Evolutionary conservation across 192 early-diverging fungal species (phyloP), one percentile per base, ranked within the genome.

Genomic region (Coemansia sp.): DNA sequence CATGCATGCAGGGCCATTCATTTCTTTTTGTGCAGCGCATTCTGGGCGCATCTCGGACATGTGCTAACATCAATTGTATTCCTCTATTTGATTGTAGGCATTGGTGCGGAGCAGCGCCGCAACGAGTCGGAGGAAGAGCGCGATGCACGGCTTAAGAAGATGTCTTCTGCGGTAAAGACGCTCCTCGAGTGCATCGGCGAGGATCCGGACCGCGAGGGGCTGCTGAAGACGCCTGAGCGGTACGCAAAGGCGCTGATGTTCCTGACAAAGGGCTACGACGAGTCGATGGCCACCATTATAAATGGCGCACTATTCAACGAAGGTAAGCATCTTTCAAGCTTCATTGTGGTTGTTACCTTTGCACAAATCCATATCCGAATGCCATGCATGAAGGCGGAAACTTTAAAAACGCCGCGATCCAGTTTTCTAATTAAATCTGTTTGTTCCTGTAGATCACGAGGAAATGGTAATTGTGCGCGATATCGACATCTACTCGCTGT

Each of bases 401-500:
- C n/a, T n/a, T n/a, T n/a, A n/a, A n/a, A n/a, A n/a, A n/a, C n/a
- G n/a, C n/a, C n/a, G n/a, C n/a, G n/a, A 38, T 38, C n/a, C 35
- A 38, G n/a, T 16, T 5, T n/a, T 7, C 19, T 21, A 21, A 45
- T 45, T 5, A 38, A 4, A 14, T 19, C 12, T 24, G 6, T 12
- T 9, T 21, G 4, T 18, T 31, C 6, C 6, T 50, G 23, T 60
- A 60, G 93, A 98, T 64, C 92, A 97, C 70, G 94, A 97, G 53
- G 97, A 98, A 65, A 99, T 99, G 97, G 97, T 99, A 14, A 95
- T 99, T 74, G 97, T 99, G 16, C 92, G 90, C 63, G 87, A 97
- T 77, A 95, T 99, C 51, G 91, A 95, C 59, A 85, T 98, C 6
- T 95, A 93, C 68, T 95, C 93, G 5, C 74, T 99, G 56, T 99